Evolutionary conservation across 768 basidiomycete species (phyloP), one percentile per base, ranked within the genome.

Genomic region (Scleroderma bovista): DNA sequence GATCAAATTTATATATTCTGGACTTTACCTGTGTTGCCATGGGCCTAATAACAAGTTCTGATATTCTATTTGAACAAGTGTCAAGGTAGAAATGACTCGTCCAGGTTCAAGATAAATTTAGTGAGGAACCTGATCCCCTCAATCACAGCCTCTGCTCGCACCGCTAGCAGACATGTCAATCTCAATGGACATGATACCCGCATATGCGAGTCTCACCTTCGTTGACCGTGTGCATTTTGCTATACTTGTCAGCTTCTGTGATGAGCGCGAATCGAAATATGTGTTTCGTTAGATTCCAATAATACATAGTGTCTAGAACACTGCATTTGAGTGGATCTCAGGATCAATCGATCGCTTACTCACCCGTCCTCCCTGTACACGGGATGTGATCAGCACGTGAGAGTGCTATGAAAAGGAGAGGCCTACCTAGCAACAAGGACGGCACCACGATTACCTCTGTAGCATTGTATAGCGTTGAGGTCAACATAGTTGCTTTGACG

Each of bases 61-160:
- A 3, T n/a, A n/a, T n/a, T n/a, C n/a, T n/a, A n/a, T n/a, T n/a
- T n/a, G n/a, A n/a, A n/a, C n/a, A n/a, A n/a, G n/a, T n/a, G 10
- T 59, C 40, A 60, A 1, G 46, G 47, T 11, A 60, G 23, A 23
- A 56, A 32, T 4, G 76, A 69, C 59, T 86, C 84, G 54, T 86
- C 85, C 2, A 73, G 72, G 59, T 87, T 88, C 41, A 88, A 67
- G 16, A 88, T 79, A 20, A 86, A 67, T 16, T 76, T 76, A 2
- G 75, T 69, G 60, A 80, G 84, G 69, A 88, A 87, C n/a, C 78
- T 72, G 41, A 86, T 79, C 50, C 77, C 76, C 57, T 85, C 82
- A 48, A 84, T 60, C 58, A 84, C 76, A 2, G 70, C 63, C 52
- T 79, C 77, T 1, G 73, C 74, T 9, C 68, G 59, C 23, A 80